Base-by-base conservation (phyloP, 371 early-diverging fungal species). In the Syncephalastrum racemosum region DNA sequence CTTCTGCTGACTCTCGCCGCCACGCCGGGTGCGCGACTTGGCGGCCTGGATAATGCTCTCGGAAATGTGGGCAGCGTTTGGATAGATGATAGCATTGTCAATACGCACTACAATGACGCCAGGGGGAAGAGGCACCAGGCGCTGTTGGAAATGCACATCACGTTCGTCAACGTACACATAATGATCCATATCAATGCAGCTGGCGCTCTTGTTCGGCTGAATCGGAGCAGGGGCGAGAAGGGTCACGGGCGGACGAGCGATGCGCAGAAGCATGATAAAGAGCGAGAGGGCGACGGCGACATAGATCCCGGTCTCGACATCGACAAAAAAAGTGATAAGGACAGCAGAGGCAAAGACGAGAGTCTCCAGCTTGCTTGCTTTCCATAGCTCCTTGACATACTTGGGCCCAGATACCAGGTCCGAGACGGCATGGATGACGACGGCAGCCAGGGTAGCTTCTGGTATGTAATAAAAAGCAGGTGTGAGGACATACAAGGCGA, bases 401-500 rank as follows among this genome's bases (percentile, higher is more conserved):
- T 27, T 22, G 14, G 64, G 71, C 10, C 73, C 74, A 31, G 73
- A 66, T 5, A 86, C 68, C 20, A 88, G 68, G 52, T 85, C 86
- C 53, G 76, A 67, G 18, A 89, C 86, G 16, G 89, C 86, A 47
- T 76, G 81, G 53, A 93, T 87, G 39, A 94, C 91, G 40, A 94
- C 81, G 0, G 92, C 90, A 16, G 91, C 79, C 4, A 94, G 77
- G 0, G 78, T 72, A 19, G 94, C 84, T 43, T 83, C 82, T 2
- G 95, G 92, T 25, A 96, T 90, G 58, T 84, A 94, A 71, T 83
- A 90, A 66, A 96, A 91, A 2, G 87, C 88, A 5, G 89, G 88
- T 1, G 94, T 91, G 46, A 94, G 69, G 24, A 82, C 71, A 62
- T 86, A 90, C 16, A 96, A 70, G 14, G 92, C 87, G 13, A 92